Base-by-base conservation (phyloP, 176 grass and related monocot species). In the Triticum monococcum region DNA sequence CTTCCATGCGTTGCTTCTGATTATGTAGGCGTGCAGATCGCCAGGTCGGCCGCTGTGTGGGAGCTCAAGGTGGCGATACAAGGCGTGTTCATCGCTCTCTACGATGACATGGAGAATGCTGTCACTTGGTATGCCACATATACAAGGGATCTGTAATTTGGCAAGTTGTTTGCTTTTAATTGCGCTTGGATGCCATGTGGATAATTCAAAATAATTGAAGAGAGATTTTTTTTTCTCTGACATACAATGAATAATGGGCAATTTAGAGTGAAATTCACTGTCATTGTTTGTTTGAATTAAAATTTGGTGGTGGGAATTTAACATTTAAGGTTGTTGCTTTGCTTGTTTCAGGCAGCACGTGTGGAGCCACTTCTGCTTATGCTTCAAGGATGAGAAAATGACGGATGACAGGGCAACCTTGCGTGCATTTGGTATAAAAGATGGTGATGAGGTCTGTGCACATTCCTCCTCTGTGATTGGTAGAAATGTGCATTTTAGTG, bases 291-390 rank as follows among this genome's bases (percentile, higher is more conserved):
- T 12, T 80, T 87, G 11, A 63, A 77, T 68, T 78, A 1, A 25
- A 14, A 14, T 35, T 11, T 38, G 46, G 12, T 72, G 41, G 10
- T 66, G 64, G 8, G 16, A 30, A 67, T 67, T 85, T 40, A 68
- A 9, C 9, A 61, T 84, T 31, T 43, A 68, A 85, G 59, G 63
- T 16, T 82, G 17, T 20, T 68, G 32, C 12, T 81, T 26, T 91
- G 64, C 70, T 81, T 91, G 36, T 61, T 87, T 37, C 83, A 95
- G 96, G 96, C 91, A 80, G 63, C 91, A 98, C 60, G 93, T 98
- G 60, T 98, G 96, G 96, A 88, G 93, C 80, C 93, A 98, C 81
- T 98, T 98, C 82, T 98, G 91, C 85, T 88, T 98, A 84, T 92
- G 91, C 77, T 93, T 85, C 82, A 87, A 90, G 82, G 87, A 89